phyloP scores from a whole-genome alignment of 352 stramenopile species.

The Pythium phragmiticola region DNA sequence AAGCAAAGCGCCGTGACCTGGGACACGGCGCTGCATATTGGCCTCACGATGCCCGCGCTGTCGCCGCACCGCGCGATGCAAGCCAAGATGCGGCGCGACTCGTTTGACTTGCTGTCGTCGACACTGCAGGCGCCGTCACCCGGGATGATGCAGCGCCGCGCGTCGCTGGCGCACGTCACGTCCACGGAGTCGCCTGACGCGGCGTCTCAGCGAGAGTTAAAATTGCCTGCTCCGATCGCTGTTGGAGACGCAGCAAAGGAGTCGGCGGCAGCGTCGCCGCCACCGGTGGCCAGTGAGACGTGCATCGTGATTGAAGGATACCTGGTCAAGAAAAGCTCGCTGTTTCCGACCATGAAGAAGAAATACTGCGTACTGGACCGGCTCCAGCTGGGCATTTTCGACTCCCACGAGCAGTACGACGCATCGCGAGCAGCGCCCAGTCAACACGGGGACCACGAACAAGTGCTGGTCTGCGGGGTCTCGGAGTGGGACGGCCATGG shows the following conservation, averaged over 20 bases:
- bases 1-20: conserved; percentile 65
- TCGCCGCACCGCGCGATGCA: conserved; percentile 67
- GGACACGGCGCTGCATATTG: conserved; percentile 69
- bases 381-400: conserved; percentile 31
- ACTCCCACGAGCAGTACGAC: conserved; percentile 31
- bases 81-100: conserved; percentile 62
- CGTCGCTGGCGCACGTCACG: conserved; percentile 18
- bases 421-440: neutral
- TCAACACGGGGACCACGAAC: conserved; percentile 11
- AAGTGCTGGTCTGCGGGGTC: conserved; percentile 38
- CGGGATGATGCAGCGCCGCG: conserved; percentile 10
- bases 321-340: conserved; percentile 37
- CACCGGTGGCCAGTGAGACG: neutral
- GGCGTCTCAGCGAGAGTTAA: neutral
- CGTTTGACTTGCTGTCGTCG: conserved; percentile 56
- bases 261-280: too few relatives aligned
- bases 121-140: neutral
- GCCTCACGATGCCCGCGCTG: conserved; percentile 71
- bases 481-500: conserved; percentile 67
- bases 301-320: conserved; percentile 30
- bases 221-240: neutral
- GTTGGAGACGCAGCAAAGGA: neutral
- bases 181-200: neutral
- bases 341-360: conserved; percentile 41
- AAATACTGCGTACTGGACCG: conserved; percentile 36